Evolutionary conservation across 495 filamentous ascomycete species (phyloP), one percentile per base, ranked within the genome.

Genomic region (Apiosordaria backusii): DNA sequence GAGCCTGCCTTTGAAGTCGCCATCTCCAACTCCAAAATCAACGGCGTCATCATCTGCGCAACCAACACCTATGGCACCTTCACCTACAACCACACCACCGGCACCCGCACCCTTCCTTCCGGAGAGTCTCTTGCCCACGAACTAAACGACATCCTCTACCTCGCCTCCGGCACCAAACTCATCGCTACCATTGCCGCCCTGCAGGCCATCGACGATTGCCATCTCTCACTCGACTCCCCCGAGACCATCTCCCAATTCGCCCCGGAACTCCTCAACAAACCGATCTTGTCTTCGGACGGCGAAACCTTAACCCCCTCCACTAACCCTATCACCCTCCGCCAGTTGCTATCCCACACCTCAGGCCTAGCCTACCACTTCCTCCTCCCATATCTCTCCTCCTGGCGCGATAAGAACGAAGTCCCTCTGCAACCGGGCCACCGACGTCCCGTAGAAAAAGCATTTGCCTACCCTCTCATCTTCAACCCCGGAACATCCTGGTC

Each of bases 151-250:
- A 65, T 80, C 18, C 64, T 80, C 7, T 79, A 66, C 65, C 67
- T 78, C 29, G 74, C 22, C 64, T 90, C 45, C 78, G 87, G 60
- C 84, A 88, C 76, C 85, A 88, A 75, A 82, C 84, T 83, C 4
- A 74, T 83, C 50, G 80, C 81, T 19, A 74, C 76, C 22, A 73
- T 86, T 23, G 75, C 79, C 9, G 76, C 72, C 2, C 70, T 87
- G 10, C 78, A 83, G 71, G 83, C 81, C 67, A 79, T 87, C 18
- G 82, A 85, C 16, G 73, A 78, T 10, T 79, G 78, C 2, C 72
- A 77, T 0, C 58, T 87, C 5, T 70, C 68, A 2, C 71, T 87
- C 1, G 75, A 78, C 26, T 45, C 35, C 35, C 35, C 35, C 10
- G 74, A 72, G 7, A 77, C 83, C 35, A 62, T 84, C 0, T 73